phyloP scores from a whole-genome alignment of 106 monocot species.

The Dendrobium nobile region DNA sequence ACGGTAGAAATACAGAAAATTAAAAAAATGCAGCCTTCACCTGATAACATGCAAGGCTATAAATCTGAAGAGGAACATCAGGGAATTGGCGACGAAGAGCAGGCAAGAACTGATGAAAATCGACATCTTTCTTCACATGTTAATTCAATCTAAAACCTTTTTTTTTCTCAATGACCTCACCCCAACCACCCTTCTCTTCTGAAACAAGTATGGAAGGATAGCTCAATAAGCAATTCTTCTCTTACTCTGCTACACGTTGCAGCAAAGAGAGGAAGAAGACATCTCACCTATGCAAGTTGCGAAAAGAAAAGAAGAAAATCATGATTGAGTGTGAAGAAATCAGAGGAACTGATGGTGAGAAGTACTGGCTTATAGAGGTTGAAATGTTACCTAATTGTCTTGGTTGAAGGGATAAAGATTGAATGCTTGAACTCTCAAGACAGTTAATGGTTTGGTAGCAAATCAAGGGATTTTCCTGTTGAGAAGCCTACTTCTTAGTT shows the following conservation, averaged over 20 bases:
- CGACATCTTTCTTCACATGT: slow-evolving; percentile 17
- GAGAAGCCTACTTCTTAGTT: too few relatives aligned
- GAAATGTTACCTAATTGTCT: background rate
- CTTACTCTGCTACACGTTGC: background rate
- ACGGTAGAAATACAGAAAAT: background rate
- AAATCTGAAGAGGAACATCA: slow-evolving; percentile 18
- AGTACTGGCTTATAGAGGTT: background rate
- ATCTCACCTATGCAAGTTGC: background rate
- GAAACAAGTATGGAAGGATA: background rate
- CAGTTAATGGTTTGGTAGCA: background rate
- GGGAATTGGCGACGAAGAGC: slow-evolving; percentile 16
- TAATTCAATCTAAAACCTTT: background rate
- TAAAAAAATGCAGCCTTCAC: slow-evolving; percentile 5
- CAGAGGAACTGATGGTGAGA: background rate
- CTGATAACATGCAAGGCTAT: slow-evolving; percentile 23
- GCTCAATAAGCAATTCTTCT: background rate
- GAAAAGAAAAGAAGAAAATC: background rate
- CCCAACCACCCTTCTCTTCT: background rate
- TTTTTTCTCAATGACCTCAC: background rate
- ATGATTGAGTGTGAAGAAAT: background rate
- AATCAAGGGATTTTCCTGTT: background rate
- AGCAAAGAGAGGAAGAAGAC: background rate
- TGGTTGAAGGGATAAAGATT: background rate
- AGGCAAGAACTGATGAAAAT: slow-evolving; percentile 17
- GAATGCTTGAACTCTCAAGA: background rate